Conservation (phyloP, 2,329 filamentous ascomycete genomes). For the Ophiocordyceps unilateralis region DNA sequence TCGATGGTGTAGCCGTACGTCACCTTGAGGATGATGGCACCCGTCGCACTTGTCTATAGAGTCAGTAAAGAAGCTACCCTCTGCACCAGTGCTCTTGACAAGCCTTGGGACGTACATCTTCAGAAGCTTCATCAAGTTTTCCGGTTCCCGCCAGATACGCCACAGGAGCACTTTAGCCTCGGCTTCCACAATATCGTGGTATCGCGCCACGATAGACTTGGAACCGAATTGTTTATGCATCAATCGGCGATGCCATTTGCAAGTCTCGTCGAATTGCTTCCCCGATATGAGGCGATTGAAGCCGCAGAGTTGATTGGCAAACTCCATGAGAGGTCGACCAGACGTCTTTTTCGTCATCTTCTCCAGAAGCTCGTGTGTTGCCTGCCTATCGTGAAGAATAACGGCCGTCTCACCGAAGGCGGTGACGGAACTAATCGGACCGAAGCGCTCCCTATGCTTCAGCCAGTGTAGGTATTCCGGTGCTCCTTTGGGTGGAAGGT, state of each 20-base stretch:
- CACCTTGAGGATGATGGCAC: neutral
- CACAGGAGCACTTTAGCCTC: conserved; percentile 26
- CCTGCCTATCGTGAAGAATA: conserved; percentile 18
- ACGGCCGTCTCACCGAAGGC: conserved; percentile 22
- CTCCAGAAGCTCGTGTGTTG: conserved; percentile 20
- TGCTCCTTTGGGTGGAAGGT: neutral
- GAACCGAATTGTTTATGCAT: conserved; percentile 26
- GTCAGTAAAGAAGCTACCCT: neutral
- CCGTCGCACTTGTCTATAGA: neutral
- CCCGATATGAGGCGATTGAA: conserved; percentile 1
- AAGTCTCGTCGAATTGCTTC: conserved; percentile 19
- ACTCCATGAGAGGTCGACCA: conserved; percentile 14
- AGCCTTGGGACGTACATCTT: neutral
- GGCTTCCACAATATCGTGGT: conserved; percentile 22
- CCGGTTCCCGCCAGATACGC: conserved; percentile 20
- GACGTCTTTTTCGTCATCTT: conserved; percentile 17
- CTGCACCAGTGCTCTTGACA: too few species aligned
- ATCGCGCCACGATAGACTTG: conserved; percentile 18
- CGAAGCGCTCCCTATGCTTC: conserved; percentile 4
- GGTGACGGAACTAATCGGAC: conserved; percentile 27
- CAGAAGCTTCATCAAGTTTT: conserved; percentile 18
- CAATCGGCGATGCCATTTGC: conserved; percentile 25
- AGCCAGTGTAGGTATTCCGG: conserved; percentile 4
- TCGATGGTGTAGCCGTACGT: conserved; percentile 16
- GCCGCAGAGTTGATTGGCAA: conserved; percentile 17